Percentiles rank a stretch among this genome's conserved stretches.
Conservation (phyloP, 257 asterid species). For the Avicennia marina region DNA sequence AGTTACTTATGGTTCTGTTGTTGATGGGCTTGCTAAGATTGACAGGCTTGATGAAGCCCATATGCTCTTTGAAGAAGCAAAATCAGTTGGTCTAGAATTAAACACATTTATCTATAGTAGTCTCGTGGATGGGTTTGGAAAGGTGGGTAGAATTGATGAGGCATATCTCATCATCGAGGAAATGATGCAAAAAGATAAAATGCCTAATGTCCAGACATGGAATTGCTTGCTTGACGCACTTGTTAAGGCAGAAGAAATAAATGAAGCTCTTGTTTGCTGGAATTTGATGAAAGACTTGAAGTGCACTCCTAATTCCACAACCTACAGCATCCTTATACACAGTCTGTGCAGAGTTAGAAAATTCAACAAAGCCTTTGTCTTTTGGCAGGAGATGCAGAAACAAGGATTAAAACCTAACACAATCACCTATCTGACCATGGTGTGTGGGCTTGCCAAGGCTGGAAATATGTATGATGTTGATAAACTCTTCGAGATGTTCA, state of each 20-base stretch:
- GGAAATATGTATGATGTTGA: constrained; percentile 79
- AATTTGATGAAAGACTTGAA: constrained; percentile 80
- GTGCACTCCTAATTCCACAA: constrained; percentile 53
- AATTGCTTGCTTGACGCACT: constrained; percentile 92
- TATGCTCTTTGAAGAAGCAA: constrained; percentile 99
- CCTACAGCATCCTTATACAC: constrained; percentile 74
- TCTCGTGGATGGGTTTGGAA: constrained; percentile 90
- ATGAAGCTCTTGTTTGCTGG: constrained; percentile 92
- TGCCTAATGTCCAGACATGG: constrained; percentile 82
- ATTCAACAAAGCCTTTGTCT: constrained; percentile 95
- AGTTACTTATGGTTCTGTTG: constrained; percentile 85
- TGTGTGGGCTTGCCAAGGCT: constrained; percentile 91
- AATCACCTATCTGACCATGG: constrained; percentile 75
- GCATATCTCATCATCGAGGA: constrained; percentile 90
- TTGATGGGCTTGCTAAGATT: constrained; percentile 95
- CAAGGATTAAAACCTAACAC: constrained; percentile 74
- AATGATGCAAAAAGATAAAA: constrained; percentile 71
- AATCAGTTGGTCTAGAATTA: constrained; percentile 59
- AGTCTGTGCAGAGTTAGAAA: constrained; percentile 84
- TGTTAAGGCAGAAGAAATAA: constrained; percentile 85
- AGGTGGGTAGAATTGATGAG: constrained; percentile 91
- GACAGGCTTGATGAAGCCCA: constrained; percentile 96
- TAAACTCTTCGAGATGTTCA: constrained; percentile 61
- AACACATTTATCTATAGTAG: constrained; percentile 80
- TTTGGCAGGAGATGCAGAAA: constrained; percentile 98